Evolutionary conservation across 2,329 filamentous ascomycete genomes (phyloP).

Genomic region (Claviceps cyperi): DNA sequence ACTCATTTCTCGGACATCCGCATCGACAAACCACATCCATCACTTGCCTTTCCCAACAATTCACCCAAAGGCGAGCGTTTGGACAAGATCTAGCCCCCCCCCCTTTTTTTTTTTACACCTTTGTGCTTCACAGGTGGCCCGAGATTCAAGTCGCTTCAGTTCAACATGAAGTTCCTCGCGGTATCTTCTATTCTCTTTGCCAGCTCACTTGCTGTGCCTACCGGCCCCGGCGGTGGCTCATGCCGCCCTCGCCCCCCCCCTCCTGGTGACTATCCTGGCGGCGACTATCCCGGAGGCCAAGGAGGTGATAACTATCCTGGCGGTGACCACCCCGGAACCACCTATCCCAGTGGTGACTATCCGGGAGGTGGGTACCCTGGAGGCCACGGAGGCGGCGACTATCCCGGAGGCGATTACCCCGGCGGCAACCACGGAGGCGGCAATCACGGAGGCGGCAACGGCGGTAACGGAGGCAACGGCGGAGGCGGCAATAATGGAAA

Average conservation of each 20-base stretch:
- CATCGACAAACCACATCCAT: neutral
- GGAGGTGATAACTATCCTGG: no score
- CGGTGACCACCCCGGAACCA: neutral
- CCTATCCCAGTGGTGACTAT: no score
- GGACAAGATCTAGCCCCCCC: neutral
- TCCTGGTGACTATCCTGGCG: neutral
- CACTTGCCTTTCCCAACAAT: neutral
- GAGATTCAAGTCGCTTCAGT: neutral
- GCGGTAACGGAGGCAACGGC: no score
- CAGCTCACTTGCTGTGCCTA: conserved; percentile 8
- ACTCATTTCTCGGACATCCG: neutral
- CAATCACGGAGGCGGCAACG: neutral
- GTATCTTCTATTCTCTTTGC: conserved; percentile 7
- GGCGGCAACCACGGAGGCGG: neutral
- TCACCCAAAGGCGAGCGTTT: neutral
- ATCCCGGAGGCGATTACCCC: no score
- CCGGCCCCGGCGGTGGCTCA: neutral
- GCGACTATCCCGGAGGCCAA: conserved; percentile 1
- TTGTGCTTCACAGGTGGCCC: neutral
- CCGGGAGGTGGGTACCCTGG: neutral
- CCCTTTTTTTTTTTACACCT: neutral
- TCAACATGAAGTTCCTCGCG: conserved; percentile 9
- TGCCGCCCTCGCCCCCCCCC: conserved; percentile 2
- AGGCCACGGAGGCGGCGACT: neutral
- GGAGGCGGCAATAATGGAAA: neutral